Base-by-base conservation (phyloP, 176 grass and related monocot species). In the Zea luxurians region DNA sequence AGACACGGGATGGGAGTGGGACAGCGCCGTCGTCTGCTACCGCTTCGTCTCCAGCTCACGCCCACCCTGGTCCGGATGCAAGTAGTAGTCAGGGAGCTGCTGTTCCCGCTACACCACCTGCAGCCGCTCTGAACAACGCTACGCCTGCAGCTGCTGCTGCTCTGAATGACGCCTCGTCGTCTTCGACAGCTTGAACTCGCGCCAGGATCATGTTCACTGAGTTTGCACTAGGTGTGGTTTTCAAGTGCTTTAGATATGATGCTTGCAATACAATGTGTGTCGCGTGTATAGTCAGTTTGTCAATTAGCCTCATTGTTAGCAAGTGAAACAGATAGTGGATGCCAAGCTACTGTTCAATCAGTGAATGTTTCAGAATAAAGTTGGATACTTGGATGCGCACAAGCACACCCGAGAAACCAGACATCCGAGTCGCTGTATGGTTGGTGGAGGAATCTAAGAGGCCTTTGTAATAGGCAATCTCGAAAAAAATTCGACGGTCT, bases 1-100 rank as follows among this genome's bases (percentile, higher is more conserved):
- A 91, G 48, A 82, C 78, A n/a, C 81, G 80, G 55, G 83, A 89
- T 16, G 70, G 61, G 53, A 75, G 43, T 45, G 60, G 41, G 36
- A 46, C 44, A 46, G 44, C 8, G 8, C 68, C 60, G 54, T 79
- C 84, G 34, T 40, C 12, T 66, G 60, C 41, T 42, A 42, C 41
- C 6, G 41, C 64, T 76, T 12, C 27, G 27, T 27, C 60, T 54
- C 11, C 37, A 62, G 36, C 38, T 5, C 58, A 13, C 44, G 18
- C 47, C 71, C 41, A 50, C 77, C 68, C 40, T 62, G 46, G 54
- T 59, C 61, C 58, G 42, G 90, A 84, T 64, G 40, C 66, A 67
- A 76, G 37, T 71, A 71, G 65, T 64, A 61, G 73, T 59, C 83
- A 70, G 62, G 69, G 75, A 70, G 40, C 35, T 86, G 43, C 44